Percentiles rank a stretch among this genome's conserved stretches.
phyloP scores from a whole-genome alignment of 176 grass and related monocot genomes.

The Elymus sibiricus region DNA sequence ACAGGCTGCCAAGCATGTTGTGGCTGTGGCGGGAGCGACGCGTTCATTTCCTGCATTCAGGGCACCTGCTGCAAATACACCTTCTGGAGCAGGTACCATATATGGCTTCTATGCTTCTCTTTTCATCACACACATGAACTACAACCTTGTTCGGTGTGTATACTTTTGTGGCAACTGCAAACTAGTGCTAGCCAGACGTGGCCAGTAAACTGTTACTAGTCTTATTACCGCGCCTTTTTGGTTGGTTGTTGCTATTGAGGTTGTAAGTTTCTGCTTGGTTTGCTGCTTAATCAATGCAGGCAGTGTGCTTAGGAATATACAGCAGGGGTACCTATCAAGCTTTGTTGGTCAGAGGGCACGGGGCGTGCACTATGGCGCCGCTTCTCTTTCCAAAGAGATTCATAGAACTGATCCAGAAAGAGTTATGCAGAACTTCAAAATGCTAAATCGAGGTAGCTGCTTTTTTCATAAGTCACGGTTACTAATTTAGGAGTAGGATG shows the following conservation, averaged over 20 bases:
- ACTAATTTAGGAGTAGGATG: neutral
- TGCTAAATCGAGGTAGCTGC: neutral
- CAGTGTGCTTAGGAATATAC: constrained; percentile 39
- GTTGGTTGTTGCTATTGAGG: neutral
- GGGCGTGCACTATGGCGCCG: constrained; percentile 31
- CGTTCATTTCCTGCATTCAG: neutral
- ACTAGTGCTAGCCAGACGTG: neutral
- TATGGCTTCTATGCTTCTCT: neutral
- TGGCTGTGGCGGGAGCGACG: neutral
- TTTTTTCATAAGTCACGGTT: neutral
- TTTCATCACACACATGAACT: neutral
- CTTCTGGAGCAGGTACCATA: neutral
- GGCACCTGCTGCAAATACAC: neutral
- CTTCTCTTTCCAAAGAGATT: constrained; percentile 53
- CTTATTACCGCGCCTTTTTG: neutral
- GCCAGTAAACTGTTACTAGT: neutral
- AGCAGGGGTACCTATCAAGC: constrained; percentile 56
- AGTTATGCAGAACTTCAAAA: constrained; percentile 73
- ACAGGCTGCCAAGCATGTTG: neutral
- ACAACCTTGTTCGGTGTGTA: neutral
- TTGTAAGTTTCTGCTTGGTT: neutral
- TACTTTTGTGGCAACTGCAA: neutral
- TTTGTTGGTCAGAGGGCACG: constrained; percentile 63
- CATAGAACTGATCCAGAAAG: constrained; percentile 72
- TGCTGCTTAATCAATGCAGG: constrained; percentile 33